Evolutionary conservation across 495 filamentous ascomycete species (phyloP).

Genomic region (Chaetomidium leptoderma): DNA sequence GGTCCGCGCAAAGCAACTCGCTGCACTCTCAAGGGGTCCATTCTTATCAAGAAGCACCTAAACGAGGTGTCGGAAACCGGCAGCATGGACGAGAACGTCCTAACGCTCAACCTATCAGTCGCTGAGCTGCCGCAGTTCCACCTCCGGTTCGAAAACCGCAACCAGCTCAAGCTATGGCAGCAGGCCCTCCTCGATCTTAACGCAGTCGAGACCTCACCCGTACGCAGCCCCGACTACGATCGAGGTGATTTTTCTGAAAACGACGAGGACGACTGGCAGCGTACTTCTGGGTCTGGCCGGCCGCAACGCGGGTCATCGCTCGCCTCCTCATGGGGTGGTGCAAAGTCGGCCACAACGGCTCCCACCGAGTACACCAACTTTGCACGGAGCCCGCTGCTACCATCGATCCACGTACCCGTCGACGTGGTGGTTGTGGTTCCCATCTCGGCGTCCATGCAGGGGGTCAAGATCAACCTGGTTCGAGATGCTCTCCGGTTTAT

Average conservation of each 20-base stretch:
- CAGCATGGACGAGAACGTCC: conserved; percentile 67
- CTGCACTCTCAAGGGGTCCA: conserved; percentile 94
- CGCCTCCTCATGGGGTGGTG: conserved; percentile 78
- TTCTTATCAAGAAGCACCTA: conserved; percentile 96
- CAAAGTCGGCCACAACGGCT: conserved; percentile 71
- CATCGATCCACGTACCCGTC: conserved; percentile 80
- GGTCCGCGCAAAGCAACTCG: conserved; percentile 62
- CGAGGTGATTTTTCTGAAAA: conserved; percentile 68
- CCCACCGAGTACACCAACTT: conserved; percentile 77
- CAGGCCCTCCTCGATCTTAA: conserved; percentile 83
- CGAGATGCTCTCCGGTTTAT: conserved; percentile 94
- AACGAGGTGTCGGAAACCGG: conserved; percentile 75
- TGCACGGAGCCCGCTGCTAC: conserved; percentile 49
- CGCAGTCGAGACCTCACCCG: conserved; percentile 54
- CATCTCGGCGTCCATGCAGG: conserved; percentile 98
- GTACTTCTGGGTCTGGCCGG: conserved; percentile 52
- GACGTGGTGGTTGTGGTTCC: conserved; percentile 97
- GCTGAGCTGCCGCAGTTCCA: conserved; percentile 95
- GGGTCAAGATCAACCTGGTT: conserved; percentile 92
- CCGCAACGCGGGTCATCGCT: conserved; percentile 80
- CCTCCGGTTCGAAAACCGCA: conserved; percentile 80
- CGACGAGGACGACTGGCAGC: conserved; percentile 88
- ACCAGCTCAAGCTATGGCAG: conserved; percentile 87
- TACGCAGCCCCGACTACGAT: conserved; percentile 69
- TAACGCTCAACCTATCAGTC: conserved; percentile 89